Base-by-base conservation (phyloP, 352 stramenopile genomes). In the Phytophthora capsici region DNA sequence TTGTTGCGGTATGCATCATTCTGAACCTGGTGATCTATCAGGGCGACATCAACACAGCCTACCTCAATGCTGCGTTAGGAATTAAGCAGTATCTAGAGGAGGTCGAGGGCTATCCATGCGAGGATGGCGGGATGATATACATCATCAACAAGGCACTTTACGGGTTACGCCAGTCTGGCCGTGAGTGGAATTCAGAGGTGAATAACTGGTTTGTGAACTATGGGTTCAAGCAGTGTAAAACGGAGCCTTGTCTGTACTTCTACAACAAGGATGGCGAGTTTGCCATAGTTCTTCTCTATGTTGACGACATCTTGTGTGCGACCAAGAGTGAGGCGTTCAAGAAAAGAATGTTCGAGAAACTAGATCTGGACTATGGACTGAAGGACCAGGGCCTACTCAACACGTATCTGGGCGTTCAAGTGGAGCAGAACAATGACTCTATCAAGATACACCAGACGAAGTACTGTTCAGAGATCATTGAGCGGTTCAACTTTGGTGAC, bases 151-250 rank as follows among this genome's bases (percentile, higher is more conserved):
- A 53, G 10, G 40, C 53, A 14, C 13, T 53, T n/a, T 53, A 53
- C 19, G 46, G 46, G 13, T 16, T 53, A 28, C 13, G 22, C 0
- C 53, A 61, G 8, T 46, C 30, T 4, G 53, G 53, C 3, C 13
- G 43, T n/a, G 53, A 61, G 32, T 48, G 30, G 53, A 61, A 45
- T 17, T 34, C 14, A 2, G 40, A 60, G 19, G 8, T 60, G 7
- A 43, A 51, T 32, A 6, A 17, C 3, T 60, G 40, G 26, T 25
- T 60, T 2, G 2, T 36, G 5, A n/a, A 50, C 13, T 10, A 23
- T 22, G 28, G 25, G 1, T 60, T 51, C 48, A 8, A 51, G 4
- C 25, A 13, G 26, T 52, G 25, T 28, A 6, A 28, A 6, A 28
- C 25, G 3, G 25, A 28, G n/a, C n/a, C n/a, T n/a, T n/a, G n/a